phyloP scores from a whole-genome alignment of 129 eudicot genomes.

The Tagetes erecta region DNA sequence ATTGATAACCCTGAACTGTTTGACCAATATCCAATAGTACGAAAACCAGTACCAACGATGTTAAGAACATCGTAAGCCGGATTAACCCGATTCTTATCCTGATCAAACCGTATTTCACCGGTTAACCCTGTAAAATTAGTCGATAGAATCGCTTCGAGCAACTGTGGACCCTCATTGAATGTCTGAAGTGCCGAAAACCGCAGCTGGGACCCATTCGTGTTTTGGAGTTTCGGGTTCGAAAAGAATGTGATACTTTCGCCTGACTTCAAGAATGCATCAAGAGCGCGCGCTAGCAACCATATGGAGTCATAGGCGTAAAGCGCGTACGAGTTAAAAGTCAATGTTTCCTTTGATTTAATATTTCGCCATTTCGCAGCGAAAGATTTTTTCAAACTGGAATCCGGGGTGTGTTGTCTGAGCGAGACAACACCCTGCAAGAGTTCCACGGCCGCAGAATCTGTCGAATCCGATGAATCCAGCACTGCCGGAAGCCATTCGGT shows the following conservation, averaged over 20 bases:
- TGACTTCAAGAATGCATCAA: slow-evolving; percentile 49
- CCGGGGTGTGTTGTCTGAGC: slow-evolving; percentile 70
- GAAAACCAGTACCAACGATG: slow-evolving; percentile 66
- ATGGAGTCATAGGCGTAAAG: slow-evolving; percentile 88
- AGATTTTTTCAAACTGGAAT: slow-evolving; percentile 43
- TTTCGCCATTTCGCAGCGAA: slow-evolving; percentile 53
- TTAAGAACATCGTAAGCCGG: slow-evolving; percentile 77
- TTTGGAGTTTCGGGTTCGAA: slow-evolving; percentile 52
- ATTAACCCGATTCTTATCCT: slow-evolving; percentile 62
- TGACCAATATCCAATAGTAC: slow-evolving; percentile 86
- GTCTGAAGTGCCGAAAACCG: slow-evolving; percentile 53
- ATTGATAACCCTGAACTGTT: slow-evolving; percentile 69
- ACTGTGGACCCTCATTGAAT: slow-evolving; percentile 58
- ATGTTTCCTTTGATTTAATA: slow-evolving; percentile 43
- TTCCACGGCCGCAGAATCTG: slow-evolving; percentile 34
- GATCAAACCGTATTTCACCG: slow-evolving; percentile 66
- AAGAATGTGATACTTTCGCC: slow-evolving; percentile 61
- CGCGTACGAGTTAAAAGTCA: slow-evolving; percentile 66
- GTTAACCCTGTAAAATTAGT: slow-evolving; percentile 74
- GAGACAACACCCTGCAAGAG: slow-evolving; percentile 70
- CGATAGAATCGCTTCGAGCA: slow-evolving; percentile 48
- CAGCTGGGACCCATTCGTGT: slow-evolving; percentile 45
- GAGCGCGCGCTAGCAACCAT: slow-evolving; percentile 77
- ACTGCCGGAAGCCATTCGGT: slow-evolving; percentile 88
- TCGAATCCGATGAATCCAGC: slow-evolving; percentile 50